phyloP scores from a whole-genome alignment of 306 rosid species.

The Cucurbita argyrosperma region DNA sequence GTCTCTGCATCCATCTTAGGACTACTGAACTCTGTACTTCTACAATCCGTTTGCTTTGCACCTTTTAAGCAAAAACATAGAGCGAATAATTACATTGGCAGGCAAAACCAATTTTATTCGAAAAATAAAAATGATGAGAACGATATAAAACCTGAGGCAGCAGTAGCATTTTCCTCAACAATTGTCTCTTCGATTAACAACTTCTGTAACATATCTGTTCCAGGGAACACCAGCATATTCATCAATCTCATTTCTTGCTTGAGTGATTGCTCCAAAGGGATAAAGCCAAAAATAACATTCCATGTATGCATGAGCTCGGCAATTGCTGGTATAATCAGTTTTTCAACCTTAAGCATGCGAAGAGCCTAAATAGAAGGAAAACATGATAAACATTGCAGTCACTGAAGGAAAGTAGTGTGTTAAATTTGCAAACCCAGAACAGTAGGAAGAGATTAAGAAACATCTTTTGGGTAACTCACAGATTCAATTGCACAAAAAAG shows the following conservation, averaged over 20 bases:
- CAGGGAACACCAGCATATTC: slow-evolving; percentile 94
- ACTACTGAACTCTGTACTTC: slow-evolving; percentile 15
- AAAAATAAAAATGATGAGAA: background rate
- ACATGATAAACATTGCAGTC: background rate
- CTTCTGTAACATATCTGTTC: slow-evolving; percentile 93
- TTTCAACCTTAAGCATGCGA: slow-evolving; percentile 64
- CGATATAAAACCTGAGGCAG: slow-evolving; percentile 16
- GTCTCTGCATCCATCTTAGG: slow-evolving; percentile 27
- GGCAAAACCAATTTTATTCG: background rate
- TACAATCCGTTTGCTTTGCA: slow-evolving; percentile 25
- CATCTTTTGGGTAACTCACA: slow-evolving; percentile 31
- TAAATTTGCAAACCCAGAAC: background rate
- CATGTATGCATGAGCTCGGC: slow-evolving; percentile 77
- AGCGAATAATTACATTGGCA: background rate
- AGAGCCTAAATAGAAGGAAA: slow-evolving; percentile 40
- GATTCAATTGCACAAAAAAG: slow-evolving; percentile 80
- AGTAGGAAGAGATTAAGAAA: slow-evolving; percentile 9
- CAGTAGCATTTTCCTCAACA: slow-evolving; percentile 25
- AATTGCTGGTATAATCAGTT: slow-evolving; percentile 85
- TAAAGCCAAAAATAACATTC: slow-evolving; percentile 75
- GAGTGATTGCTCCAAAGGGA: slow-evolving; percentile 52
- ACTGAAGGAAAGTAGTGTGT: background rate
- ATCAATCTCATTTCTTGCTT: slow-evolving; percentile 59
- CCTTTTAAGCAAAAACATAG: slow-evolving; percentile 15
- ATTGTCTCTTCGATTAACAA: slow-evolving; percentile 33